phyloP scores from a whole-genome alignment of 208 protist genomes.

The Angomonas ambiguus region DNA sequence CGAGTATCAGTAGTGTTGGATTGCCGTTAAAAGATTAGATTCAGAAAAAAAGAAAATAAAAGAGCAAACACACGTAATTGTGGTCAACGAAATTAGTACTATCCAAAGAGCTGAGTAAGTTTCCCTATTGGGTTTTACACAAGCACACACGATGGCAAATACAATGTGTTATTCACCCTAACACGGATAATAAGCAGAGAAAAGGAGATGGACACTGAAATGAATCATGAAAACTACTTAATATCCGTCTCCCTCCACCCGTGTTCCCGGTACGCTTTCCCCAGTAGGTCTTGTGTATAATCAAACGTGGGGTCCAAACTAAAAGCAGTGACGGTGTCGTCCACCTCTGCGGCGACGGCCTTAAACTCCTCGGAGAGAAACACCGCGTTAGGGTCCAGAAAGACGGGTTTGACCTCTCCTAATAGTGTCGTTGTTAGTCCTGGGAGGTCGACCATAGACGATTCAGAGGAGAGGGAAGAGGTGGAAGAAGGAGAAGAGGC shows the following conservation, averaged over 20 bases:
- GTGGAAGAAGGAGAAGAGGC: no score
- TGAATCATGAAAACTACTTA: neutral
- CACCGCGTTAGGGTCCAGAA: neutral
- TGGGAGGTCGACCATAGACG: no score
- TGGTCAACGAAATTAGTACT: neutral
- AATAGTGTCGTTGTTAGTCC: no score
- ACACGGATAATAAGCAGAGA: neutral
- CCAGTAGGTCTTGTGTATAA: slow-evolving; percentile 24
- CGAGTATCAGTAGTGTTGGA: neutral
- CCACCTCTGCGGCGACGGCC: slow-evolving; percentile 7
- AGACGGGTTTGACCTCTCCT: no score
- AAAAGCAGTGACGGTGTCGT: slow-evolving; percentile 25
- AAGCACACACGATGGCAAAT: no score
- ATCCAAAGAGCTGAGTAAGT: no score
- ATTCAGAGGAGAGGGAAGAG: no score
- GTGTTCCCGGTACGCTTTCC: slow-evolving; percentile 10
- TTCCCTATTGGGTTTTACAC: no score
- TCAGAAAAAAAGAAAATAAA: neutral
- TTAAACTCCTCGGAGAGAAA: slow-evolving; percentile 12
- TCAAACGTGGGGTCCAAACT: slow-evolving; percentile 27
- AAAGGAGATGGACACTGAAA: neutral
- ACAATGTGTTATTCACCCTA: no score
- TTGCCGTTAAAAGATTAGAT: neutral
- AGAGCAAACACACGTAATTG: neutral
- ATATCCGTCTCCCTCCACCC: slow-evolving; percentile 1